phyloP scores from a whole-genome alignment of 2,329 filamentous ascomycete species.

The Fusarium aywerte region DNA sequence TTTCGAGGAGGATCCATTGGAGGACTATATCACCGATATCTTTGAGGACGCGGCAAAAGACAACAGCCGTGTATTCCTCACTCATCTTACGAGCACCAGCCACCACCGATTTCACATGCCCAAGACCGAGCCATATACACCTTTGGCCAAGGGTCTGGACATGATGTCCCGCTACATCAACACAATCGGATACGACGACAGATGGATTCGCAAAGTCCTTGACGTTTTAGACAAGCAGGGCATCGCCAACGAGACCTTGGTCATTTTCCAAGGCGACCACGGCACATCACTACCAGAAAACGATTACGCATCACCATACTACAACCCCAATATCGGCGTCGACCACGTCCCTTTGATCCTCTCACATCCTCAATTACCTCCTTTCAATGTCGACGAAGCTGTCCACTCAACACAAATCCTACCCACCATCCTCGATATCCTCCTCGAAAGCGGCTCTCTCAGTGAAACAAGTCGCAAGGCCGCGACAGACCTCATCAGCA shows the following conservation, averaged over 20 bases:
- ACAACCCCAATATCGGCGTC: slow-evolving; percentile 49
- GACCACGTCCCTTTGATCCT: slow-evolving; percentile 49
- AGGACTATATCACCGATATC: slow-evolving; percentile 50
- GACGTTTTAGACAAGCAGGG: slow-evolving; percentile 47
- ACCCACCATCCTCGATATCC: slow-evolving; percentile 50
- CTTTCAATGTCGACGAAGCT: slow-evolving; percentile 44
- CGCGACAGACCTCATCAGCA: slow-evolving; percentile 42
- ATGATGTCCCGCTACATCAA: slow-evolving; percentile 50
- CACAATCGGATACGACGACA: slow-evolving; percentile 48
- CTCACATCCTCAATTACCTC: slow-evolving; percentile 48
- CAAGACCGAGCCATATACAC: slow-evolving; percentile 43
- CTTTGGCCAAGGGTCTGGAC: slow-evolving; percentile 43
- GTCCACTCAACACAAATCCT: slow-evolving; percentile 49
- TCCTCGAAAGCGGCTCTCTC: slow-evolving; percentile 48
- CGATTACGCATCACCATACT: slow-evolving; percentile 47
- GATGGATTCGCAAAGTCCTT: slow-evolving; percentile 48
- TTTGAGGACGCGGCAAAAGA: slow-evolving; percentile 47
- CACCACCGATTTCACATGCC: slow-evolving; percentile 51
- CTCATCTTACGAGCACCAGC: slow-evolving; percentile 52
- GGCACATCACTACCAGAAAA: slow-evolving; percentile 50
- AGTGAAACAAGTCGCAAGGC: slow-evolving; percentile 32
- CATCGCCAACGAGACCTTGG: slow-evolving; percentile 49
- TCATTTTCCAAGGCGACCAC: slow-evolving; percentile 50
- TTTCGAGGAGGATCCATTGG: slow-evolving; percentile 48
- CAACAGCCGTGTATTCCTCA: slow-evolving; percentile 50